Evolutionary conservation across 495 filamentous ascomycete genomes (phyloP), one percentile per base, ranked within the genome.

Genomic region (Aspergillus sparsus): DNA sequence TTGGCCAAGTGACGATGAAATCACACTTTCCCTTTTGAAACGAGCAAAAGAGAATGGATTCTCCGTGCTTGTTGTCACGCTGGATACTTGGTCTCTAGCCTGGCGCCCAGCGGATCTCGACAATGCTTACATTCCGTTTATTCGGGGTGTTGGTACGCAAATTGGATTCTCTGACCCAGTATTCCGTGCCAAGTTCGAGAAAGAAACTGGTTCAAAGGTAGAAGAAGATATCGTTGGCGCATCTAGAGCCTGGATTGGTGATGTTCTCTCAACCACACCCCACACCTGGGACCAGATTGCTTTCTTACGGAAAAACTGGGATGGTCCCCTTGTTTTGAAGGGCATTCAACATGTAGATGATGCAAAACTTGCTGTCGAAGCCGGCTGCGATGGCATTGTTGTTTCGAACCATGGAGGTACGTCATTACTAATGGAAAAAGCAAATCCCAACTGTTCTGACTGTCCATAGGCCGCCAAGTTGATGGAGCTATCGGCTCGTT

Each of bases 21-120:
- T 89, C 49, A 89, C 88, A 0, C 60, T 79, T 0, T 83, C 83
- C 5, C 68, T 89, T 36, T 75, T 90, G 39, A 71, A 75, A n/a
- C 82, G 87, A 21, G 88, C 87, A 2, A 83, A 83, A 53, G 76
- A 74, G 7, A 74, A 69, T 49, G 79, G 79, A 2, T 74, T 77
- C 60, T 76, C 77, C 21, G 76, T 76, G 15, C 68, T 82, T 12
- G 80, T 79, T 2, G 68, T 79, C 33, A 78, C 77, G 7, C 59
- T 79, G 13, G 77, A 79, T 57, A 77, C 71, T 4, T 77, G 73
- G 62, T 71, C 71, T 52, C 70, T 77, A n/a, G 73, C 71, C 1
- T 79, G 76, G 87, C 76, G 87, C 47, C 88, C 86, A 0, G 76
- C 74, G 2, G 87, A 90, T 67, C 74, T 90, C 27, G 87, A 89